Conservation (phyloP, 768 basidiomycete species). For the Dioszegia crocea region DNA sequence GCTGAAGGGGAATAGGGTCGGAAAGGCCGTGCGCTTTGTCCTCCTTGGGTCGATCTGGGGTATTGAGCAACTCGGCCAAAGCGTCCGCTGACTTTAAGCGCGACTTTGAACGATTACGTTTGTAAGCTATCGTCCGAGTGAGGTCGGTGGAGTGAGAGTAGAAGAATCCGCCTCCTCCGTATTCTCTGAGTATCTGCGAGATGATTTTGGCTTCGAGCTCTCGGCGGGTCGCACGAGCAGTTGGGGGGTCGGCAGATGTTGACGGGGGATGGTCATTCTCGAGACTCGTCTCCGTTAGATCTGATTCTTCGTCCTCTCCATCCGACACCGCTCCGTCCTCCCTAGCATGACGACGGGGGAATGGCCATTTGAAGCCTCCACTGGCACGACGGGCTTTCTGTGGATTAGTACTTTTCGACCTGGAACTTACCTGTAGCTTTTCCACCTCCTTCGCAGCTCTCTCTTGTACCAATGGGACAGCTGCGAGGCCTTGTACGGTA, state of each 20-base stretch:
- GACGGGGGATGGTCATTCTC: slow-evolving; percentile 3
- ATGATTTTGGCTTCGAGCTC: slow-evolving; percentile 82
- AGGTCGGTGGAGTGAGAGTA: slow-evolving; percentile 56
- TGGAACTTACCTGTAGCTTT: not conserved
- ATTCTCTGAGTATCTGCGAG: slow-evolving; percentile 70
- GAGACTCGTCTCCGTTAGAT: not conserved
- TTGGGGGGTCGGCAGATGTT: not conserved
- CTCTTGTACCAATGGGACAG: not conserved
- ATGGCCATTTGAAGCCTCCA: slow-evolving; percentile 10
- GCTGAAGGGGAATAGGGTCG: slow-evolving; percentile 33
- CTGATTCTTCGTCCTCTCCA: not conserved
- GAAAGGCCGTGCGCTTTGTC: slow-evolving; percentile 1
- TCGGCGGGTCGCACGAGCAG: slow-evolving; percentile 15
- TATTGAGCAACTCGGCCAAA: slow-evolving; percentile 31
- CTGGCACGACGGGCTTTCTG: slow-evolving; percentile 8
- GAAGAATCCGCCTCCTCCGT: slow-evolving; percentile 81
- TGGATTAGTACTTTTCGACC: not conserved
- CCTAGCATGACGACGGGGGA: not conserved
- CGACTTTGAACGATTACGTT: slow-evolving; percentile 1
- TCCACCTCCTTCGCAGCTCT: slow-evolving; percentile 5
- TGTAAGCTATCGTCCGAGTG: slow-evolving; percentile 9
- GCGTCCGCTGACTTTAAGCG: slow-evolving; percentile 25
- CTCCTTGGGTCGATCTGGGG: not conserved
- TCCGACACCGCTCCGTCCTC: slow-evolving; percentile 1
- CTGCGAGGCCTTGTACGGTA: not conserved